These are phyloP conservation scores for Saxispiralis lemnorum DNA, from an alignment of 495 filamentous ascomycete species.

Conservation along the genomic window DNA sequence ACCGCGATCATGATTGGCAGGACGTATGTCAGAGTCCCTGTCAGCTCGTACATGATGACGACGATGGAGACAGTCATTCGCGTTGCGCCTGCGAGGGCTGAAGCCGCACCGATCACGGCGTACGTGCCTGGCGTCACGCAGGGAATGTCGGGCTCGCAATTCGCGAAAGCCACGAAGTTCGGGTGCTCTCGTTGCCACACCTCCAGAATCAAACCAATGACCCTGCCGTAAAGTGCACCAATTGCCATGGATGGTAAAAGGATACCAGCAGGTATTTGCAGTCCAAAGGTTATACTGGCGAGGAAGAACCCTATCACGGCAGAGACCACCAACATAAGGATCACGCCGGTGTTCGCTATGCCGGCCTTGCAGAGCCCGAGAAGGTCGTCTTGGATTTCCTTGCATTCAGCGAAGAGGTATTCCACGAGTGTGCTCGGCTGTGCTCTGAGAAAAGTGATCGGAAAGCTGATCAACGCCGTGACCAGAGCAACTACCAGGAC, in stretches of 20 bases:
- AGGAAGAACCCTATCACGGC: conserved; percentile 69
- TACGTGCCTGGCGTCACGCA: conserved; percentile 92
- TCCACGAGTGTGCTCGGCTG: conserved; percentile 86
- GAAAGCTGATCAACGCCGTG: conserved; percentile 82
- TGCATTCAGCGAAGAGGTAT: conserved; percentile 80
- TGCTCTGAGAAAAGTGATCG: conserved; percentile 77
- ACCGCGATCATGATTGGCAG: conserved; percentile 99
- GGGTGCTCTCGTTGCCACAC: conserved; percentile 74
- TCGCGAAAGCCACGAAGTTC: conserved; percentile 53
- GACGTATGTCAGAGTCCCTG: conserved; percentile 87
- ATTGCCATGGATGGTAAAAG: conserved; percentile 96
- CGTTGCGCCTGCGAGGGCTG: conserved; percentile 86
- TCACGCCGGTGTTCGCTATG: conserved; percentile 48
- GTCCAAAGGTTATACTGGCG: conserved; percentile 76
- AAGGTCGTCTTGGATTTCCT: conserved; percentile 55
- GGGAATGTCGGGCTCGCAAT: conserved; percentile 71
- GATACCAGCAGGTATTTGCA: conserved; percentile 93
- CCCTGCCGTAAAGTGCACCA: conserved; percentile 81
- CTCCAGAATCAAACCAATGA: conserved; percentile 72
- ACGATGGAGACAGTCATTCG: conserved; percentile 95
- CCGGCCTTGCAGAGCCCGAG: conserved; percentile 78
- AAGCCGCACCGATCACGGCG: conserved; percentile 92
- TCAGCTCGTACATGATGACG: conserved; percentile 98
- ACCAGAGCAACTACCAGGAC: conserved; percentile 56
- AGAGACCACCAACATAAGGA: conserved; percentile 63